These are phyloP conservation scores for Leccinum ochraceum DNA, from an alignment of 768 basidiomycete genomes.

Conservation along the genomic window DNA sequence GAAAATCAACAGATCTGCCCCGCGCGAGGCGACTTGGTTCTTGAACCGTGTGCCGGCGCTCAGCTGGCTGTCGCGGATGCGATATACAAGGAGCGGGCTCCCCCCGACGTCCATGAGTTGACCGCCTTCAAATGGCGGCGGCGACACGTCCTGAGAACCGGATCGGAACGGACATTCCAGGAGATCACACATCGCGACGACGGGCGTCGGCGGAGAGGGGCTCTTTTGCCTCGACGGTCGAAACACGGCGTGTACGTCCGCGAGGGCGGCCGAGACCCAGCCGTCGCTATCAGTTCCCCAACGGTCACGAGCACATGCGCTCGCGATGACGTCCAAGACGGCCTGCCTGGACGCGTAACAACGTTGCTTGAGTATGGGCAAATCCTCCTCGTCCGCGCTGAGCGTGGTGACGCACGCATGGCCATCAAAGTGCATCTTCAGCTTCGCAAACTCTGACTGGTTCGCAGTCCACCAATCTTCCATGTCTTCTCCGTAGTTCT, in stretches of 20 bases:
- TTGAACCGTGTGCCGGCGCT: slow-evolving; percentile 25
- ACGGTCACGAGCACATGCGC: slow-evolving; percentile 19
- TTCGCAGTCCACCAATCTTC: slow-evolving; percentile 37
- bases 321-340: slow-evolving; percentile 23
- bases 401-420: slow-evolving; percentile 43
- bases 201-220: slow-evolving; percentile 15
- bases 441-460: slow-evolving; percentile 24
- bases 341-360: slow-evolving; percentile 28
- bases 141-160: slow-evolving; percentile 8
- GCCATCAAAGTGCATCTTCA: slow-evolving; percentile 35
- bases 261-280: slow-evolving; percentile 7
- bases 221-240: slow-evolving; percentile 6
- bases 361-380: slow-evolving; percentile 28
- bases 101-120: slow-evolving; percentile 22
- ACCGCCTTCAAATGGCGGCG: slow-evolving; percentile 21
- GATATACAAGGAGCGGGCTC: slow-evolving; percentile 21
- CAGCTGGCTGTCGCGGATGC: slow-evolving; percentile 23
- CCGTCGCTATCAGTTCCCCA: slow-evolving; percentile 25
- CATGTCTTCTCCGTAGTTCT: slow-evolving; percentile 35
- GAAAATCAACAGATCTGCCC: slow-evolving; percentile 29
- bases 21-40: slow-evolving; percentile 24
- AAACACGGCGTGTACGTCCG: slow-evolving; percentile 25
- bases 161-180: slow-evolving; percentile 3
- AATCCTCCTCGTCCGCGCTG: slow-evolving; percentile 26
- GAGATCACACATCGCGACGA: slow-evolving; percentile 24